Percentiles rank a stretch among this genome's conserved stretches.
Conservation (phyloP, 805 yeast species). For the Hanseniaspora lachancei region DNA sequence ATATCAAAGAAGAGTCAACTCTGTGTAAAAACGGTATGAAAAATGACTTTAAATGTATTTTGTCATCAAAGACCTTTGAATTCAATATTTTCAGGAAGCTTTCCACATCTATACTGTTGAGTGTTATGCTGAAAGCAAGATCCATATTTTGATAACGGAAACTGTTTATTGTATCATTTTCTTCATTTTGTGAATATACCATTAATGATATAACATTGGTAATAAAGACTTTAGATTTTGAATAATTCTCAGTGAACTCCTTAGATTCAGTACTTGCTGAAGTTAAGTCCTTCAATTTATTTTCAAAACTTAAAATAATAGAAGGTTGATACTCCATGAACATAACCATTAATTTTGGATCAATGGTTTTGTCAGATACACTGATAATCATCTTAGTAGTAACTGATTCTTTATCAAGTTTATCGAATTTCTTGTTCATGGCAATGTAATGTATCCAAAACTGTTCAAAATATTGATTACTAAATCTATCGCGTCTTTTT, state of each 20-base stretch:
- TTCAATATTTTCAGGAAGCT: slow-evolving; percentile 17
- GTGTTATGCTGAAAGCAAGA: not conserved
- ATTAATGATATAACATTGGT: not conserved
- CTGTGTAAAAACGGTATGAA: not conserved
- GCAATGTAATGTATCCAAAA: slow-evolving; percentile 26
- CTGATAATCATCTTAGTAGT: not conserved
- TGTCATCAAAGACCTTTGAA: slow-evolving; percentile 14
- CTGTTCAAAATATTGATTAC: slow-evolving; percentile 25
- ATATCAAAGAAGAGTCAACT: not conserved
- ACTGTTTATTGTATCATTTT: not conserved
- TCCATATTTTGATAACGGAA: too few relatives aligned
- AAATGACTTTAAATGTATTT: not conserved
- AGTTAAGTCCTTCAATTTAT: too few relatives aligned
- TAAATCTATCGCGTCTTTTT: slow-evolving; percentile 18
- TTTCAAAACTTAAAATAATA: not conserved
- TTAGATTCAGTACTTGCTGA: too few relatives aligned
- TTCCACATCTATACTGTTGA: slow-evolving; percentile 15
- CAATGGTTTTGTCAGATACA: not conserved
- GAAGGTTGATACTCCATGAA: not conserved
- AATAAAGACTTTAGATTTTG: not conserved
- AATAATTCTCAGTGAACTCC: not conserved
- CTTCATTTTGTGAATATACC: not conserved
- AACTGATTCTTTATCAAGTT: not conserved
- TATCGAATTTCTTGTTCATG: slow-evolving; percentile 20
- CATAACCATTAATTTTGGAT: not conserved